Evolutionary conservation across 2,329 filamentous ascomycete genomes (phyloP), one percentile per base, ranked within the genome.

Genomic region (Exophiala aquamarina): DNA sequence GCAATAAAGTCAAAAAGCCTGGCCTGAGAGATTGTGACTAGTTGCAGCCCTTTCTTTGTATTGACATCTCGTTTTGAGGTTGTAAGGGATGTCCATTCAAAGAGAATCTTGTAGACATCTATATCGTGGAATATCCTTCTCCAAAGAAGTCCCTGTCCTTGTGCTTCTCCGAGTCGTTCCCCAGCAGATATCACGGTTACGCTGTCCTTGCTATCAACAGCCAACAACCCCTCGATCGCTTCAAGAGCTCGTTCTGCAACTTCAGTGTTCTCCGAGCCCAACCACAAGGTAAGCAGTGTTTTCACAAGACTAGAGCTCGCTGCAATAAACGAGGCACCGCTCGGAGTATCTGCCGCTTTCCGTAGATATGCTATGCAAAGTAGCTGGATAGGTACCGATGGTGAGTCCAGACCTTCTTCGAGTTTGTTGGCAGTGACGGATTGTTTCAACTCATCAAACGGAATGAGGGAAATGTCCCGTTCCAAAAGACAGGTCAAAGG

Each of bases 81-180:
- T 15, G 31, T 18, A 14, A 58, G 44, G 14, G 57, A 56, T 75
- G 68, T 21, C 74, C 72, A 63, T 17, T 53, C 49, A 36, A 81
- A 84, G 23, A 84, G 67, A 6, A 75, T 66, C 1, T 68, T 69
- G 55, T 82, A 82, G 5, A 84, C 73, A 57, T 82, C 73, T 48
- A 70, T 74, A 53, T 84, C 82, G 2, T 73, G 71, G 57, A 85
- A 84, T 1, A 84, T 56, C 14, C 82, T 75, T 59, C 79, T 76
- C 81, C 81, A 84, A 59, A 85, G 69, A 1, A 82, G 64, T 0
- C 75, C 76, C 53, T 77, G 74, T 3, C 74, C 73, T 58, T 67
- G 49, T 63, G 63, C 57, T 56, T 59, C 35, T 52, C 59, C 49
- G 57, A 61, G 41, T 49, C 58, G 29, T 52, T 58, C 35, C 51